Percentiles rank a stretch among this genome's conserved stretches.
Conservation (phyloP, 2,329 filamentous ascomycete species). For the Diaporthe sp. region DNA sequence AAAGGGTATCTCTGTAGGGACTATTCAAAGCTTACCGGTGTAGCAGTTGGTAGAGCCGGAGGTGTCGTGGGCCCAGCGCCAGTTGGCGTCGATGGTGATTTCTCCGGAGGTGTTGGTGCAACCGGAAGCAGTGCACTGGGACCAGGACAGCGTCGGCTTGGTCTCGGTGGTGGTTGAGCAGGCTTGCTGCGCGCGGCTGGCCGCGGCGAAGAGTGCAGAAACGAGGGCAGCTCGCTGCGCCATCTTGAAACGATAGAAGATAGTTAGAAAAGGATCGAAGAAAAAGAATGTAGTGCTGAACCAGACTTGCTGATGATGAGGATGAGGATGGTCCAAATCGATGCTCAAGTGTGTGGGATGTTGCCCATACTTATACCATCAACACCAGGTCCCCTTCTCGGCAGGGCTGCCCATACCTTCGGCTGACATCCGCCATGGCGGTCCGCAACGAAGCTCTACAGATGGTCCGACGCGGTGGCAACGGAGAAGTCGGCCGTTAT, state of each 20-base stretch:
- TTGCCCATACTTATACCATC: conserved; percentile 35
- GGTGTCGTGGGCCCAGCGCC: conserved; percentile 70
- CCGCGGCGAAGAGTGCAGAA: conserved; percentile 57
- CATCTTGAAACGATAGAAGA: conserved; percentile 39
- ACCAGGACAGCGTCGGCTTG: conserved; percentile 68
- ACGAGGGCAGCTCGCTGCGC: conserved; percentile 45
- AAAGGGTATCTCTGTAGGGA: too few relatives aligned
- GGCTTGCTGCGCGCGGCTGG: conserved; percentile 61
- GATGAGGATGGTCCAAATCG: conserved; percentile 11
- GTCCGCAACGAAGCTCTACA: conserved; percentile 9
- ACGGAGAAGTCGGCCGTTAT: conserved; percentile 7
- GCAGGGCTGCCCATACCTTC: not conserved
- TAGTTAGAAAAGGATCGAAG: conserved; percentile 35
- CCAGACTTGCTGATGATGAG: conserved; percentile 36
- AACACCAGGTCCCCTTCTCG: conserved; percentile 1
- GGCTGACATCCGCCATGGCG: not conserved
- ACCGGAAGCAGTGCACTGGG: conserved; percentile 64
- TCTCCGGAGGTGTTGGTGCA: conserved; percentile 64
- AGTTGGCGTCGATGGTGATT: conserved; percentile 72
- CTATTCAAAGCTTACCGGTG: conserved; percentile 50
- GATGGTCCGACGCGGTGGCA: not conserved
- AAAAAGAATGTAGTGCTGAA: conserved; percentile 36
- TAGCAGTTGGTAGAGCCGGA: conserved; percentile 68
- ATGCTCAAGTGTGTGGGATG: conserved; percentile 1
- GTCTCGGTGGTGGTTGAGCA: conserved; percentile 62